phyloP scores from a whole-genome alignment of 2,329 filamentous ascomycete species.

The Beauveria rudraprayagi region DNA sequence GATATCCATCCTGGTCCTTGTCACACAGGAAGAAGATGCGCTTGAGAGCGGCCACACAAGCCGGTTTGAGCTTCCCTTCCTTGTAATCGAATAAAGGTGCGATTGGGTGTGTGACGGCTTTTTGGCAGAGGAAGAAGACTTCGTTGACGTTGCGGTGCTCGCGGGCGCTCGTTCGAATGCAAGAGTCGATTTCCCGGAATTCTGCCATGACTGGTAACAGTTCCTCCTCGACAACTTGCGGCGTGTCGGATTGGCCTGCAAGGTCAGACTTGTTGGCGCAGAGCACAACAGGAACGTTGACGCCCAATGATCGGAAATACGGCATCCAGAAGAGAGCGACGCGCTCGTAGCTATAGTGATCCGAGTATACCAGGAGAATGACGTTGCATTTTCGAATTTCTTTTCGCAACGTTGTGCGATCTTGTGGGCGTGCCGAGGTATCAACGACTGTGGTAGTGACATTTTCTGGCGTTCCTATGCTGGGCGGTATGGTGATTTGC shows the following conservation, averaged over 20 bases:
- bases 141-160: constrained; percentile 93
- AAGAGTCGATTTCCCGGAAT: constrained; percentile 97
- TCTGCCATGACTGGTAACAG: constrained; percentile 98
- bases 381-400: constrained; percentile 97
- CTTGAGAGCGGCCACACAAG: constrained; percentile 75
- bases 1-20: constrained; percentile 87
- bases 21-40: constrained; percentile 95
- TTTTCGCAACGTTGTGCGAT: constrained; percentile 80
- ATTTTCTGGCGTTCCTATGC: constrained; percentile 88
- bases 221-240: constrained; percentile 88
- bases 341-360: constrained; percentile 97
- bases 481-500: constrained; percentile 89
- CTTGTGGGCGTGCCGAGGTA: constrained; percentile 89
- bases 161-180: constrained; percentile 86
- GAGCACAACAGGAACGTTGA: constrained; percentile 93
- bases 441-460: constrained; percentile 97
- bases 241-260: constrained; percentile 61
- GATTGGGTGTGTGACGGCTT: constrained; percentile 94
- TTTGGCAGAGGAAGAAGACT: constrained; percentile 96
- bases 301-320: constrained; percentile 93
- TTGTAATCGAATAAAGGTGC: constrained; percentile 96
- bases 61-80: constrained; percentile 79
- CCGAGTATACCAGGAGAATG: constrained; percentile 92
- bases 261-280: constrained; percentile 98
- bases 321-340: constrained; percentile 98